phyloP scores from a whole-genome alignment of 2,329 filamentous ascomycete genomes.

The Nemania sp. region DNA sequence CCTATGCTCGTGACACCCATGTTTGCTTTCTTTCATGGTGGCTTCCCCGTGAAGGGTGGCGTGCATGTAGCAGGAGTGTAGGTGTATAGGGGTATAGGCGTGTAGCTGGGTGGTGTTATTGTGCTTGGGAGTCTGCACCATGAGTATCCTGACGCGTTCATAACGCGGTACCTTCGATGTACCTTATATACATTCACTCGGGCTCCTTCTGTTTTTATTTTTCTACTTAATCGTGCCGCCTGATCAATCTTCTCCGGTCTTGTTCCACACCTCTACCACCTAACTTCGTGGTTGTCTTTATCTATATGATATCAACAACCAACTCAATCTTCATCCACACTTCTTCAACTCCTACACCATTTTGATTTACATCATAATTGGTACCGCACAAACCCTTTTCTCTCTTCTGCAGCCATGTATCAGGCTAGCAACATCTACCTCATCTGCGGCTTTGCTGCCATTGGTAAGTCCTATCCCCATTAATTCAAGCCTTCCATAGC shows the following conservation, averaged over 20 bases:
- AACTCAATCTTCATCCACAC: neutral
- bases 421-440: slow-evolving; percentile 66
- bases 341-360: neutral
- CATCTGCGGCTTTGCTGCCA: slow-evolving; percentile 72
- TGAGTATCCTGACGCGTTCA: neutral
- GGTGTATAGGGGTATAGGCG: neutral
- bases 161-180: neutral
- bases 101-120: neutral
- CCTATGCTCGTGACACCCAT: neutral
- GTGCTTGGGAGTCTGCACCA: neutral
- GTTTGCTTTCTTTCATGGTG: neutral
- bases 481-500: no score
- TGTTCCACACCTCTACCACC: neutral
- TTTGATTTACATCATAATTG: neutral
- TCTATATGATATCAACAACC: neutral
- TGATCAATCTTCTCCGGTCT: neutral
- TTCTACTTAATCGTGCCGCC: neutral
- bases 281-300: neutral
- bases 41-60: neutral
- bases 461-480: slow-evolving; percentile 58
- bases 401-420: slow-evolving; percentile 51
- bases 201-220: neutral
- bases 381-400: neutral
- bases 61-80: neutral
- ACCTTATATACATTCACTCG: neutral